phyloP scores from a whole-genome alignment of 768 basidiomycete species.

The Baorangia bicolor region DNA sequence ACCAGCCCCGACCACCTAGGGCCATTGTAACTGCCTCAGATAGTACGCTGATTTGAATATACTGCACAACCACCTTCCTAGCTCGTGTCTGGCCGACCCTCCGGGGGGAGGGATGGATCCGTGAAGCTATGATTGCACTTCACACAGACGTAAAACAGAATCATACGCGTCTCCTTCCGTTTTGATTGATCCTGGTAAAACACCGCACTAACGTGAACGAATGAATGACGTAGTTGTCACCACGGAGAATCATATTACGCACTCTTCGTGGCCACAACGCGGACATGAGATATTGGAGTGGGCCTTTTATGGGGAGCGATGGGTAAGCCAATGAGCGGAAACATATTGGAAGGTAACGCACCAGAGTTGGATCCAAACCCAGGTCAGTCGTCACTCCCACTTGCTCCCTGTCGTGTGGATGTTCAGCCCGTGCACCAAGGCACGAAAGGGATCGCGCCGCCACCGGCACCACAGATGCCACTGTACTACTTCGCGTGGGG shows the following conservation, averaged over 20 bases:
- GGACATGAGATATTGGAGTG: slow-evolving; percentile 86
- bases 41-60: no score
- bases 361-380: slow-evolving; percentile 86
- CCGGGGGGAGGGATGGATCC: slow-evolving; percentile 61
- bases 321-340: not conserved
- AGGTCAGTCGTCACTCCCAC: slow-evolving; percentile 88
- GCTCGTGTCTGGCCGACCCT: slow-evolving; percentile 36
- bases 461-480: slow-evolving; percentile 5
- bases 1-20: no score
- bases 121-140: slow-evolving; percentile 76
- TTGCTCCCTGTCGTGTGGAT: slow-evolving; percentile 66
- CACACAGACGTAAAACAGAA: slow-evolving; percentile 86
- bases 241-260: slow-evolving; percentile 30
- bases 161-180: slow-evolving; percentile 93
- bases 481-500: not conserved
- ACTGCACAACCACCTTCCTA: slow-evolving; percentile 13
- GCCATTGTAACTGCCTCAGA: no score
- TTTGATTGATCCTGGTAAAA: slow-evolving; percentile 98
- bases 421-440: not conserved
- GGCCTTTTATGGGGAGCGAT: slow-evolving; percentile 46
- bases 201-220: slow-evolving; percentile 63
- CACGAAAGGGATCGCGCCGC: slow-evolving; percentile 5
- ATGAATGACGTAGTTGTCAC: not conserved
- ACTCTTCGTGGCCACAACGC: slow-evolving; percentile 81
- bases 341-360: slow-evolving; percentile 31